Evolutionary conservation across 805 yeast species (phyloP).

Genomic region (Suhomyces sp.): DNA sequence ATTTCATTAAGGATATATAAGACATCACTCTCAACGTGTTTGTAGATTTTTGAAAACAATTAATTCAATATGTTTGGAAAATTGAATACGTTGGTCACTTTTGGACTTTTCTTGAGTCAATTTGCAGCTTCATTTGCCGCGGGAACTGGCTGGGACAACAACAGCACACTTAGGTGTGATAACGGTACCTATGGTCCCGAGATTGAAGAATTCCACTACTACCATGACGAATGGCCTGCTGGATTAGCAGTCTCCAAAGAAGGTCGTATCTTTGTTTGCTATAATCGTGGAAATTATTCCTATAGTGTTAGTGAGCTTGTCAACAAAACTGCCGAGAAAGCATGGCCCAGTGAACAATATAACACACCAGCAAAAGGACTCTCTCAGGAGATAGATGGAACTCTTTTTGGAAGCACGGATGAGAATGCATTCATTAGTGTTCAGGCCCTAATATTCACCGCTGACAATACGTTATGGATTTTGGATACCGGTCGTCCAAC

Average conservation of each 20-base stretch:
- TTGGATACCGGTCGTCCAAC: constrained; percentile 4
- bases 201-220: constrained; percentile 3
- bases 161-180: background rate
- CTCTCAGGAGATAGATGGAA: constrained; percentile 1
- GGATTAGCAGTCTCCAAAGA: constrained; percentile 3
- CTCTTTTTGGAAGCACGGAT: constrained; percentile 1
- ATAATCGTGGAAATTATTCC: background rate
- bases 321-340: constrained; percentile 1
- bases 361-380: constrained; percentile 2
- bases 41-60: too few relatives aligned
- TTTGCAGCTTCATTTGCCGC: too few relatives aligned
- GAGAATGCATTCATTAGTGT: constrained; percentile 1
- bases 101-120: too few relatives aligned
- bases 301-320: constrained; percentile 1
- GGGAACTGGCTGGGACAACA: too few relatives aligned
- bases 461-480: constrained; percentile 4
- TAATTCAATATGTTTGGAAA: too few relatives aligned
- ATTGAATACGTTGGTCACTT: too few relatives aligned
- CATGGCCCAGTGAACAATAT: background rate
- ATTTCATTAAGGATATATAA: too few relatives aligned
- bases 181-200: constrained; percentile 3
- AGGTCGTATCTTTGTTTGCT: constrained; percentile 1
- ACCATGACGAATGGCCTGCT: constrained; percentile 3
- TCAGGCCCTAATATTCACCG: constrained; percentile 2
- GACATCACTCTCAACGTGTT: too few relatives aligned